Percentiles rank a stretch among this genome's conserved stretches.
Conservation (phyloP, 495 filamentous ascomycete species). For the Neurospora discreta region DNA sequence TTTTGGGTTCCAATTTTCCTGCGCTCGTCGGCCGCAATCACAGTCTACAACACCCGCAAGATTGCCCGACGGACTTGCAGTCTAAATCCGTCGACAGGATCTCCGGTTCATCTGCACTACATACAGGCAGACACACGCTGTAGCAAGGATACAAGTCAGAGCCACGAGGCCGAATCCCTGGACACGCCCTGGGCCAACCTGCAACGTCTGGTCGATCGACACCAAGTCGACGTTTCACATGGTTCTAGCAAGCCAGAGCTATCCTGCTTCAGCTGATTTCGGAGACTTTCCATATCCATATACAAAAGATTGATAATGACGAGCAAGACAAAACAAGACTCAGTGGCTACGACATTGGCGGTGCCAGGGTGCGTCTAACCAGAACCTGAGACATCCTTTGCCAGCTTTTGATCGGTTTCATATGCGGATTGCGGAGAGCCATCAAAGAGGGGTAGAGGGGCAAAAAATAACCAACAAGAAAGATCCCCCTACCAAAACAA, state of each 20-base stretch:
- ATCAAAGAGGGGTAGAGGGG: not conserved
- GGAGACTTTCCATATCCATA: not conserved
- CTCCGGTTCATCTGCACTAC: not conserved
- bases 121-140: not conserved
- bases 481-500: not conserved
- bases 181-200: not conserved
- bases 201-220: not conserved
- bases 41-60: not conserved
- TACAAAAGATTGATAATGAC: not conserved
- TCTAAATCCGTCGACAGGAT: not conserved
- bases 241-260: not conserved
- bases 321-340: not conserved
- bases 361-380: not conserved
- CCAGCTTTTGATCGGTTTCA: not conserved
- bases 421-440: not conserved
- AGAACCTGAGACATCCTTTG: not conserved
- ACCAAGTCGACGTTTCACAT: not conserved
- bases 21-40: not conserved
- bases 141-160: not conserved
- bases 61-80: not conserved
- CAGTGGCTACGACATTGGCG: not conserved
- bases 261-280: not conserved
- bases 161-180: not conserved
- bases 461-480: not conserved
- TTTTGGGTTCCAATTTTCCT: not conserved